A percentile compares a stretch with the other conserved stretches of the same genome.
phyloP scores from a whole-genome alignment of 2,329 filamentous ascomycete genomes.

The Colletotrichum limetticola region DNA sequence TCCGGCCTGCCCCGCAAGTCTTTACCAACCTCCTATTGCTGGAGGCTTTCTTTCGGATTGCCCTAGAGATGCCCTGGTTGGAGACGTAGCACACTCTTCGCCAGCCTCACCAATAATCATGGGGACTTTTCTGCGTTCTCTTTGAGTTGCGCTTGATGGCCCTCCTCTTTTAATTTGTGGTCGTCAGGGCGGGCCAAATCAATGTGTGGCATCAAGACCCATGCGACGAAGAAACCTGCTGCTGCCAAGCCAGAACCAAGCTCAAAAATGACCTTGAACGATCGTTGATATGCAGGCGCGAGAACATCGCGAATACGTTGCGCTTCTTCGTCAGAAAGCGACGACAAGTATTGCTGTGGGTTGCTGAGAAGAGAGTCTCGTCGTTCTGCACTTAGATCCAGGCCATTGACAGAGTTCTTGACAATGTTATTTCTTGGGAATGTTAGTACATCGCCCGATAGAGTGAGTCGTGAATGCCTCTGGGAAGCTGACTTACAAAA shows the following conservation, averaged over 20 bases:
- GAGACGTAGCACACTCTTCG: no score
- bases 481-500: constrained; percentile 43
- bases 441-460: neutral
- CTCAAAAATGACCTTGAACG: constrained; percentile 52
- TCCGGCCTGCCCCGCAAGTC: no score
- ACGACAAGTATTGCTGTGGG: constrained; percentile 46
- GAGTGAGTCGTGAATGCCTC: no score
- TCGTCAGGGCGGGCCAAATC: constrained; percentile 50
- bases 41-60: no score
- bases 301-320: constrained; percentile 44
- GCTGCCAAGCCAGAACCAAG: constrained; percentile 48
- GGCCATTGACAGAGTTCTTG: constrained; percentile 40
- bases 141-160: constrained; percentile 34
- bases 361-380: constrained; percentile 43
- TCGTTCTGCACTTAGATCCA: constrained; percentile 38
- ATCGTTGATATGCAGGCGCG: constrained; percentile 48
- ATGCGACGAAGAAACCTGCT: constrained; percentile 49
- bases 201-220: constrained; percentile 52
- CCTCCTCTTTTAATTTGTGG: constrained; percentile 47
- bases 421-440: constrained; percentile 50
- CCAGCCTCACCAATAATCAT: no score
- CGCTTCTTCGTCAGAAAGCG: constrained; percentile 42
- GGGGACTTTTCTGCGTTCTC: no score
- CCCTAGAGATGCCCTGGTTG: no score
- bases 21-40: no score